Evolutionary conservation across 1,284 basidiomycete species (phyloP).

Genomic region (Marasmius fiardii): DNA sequence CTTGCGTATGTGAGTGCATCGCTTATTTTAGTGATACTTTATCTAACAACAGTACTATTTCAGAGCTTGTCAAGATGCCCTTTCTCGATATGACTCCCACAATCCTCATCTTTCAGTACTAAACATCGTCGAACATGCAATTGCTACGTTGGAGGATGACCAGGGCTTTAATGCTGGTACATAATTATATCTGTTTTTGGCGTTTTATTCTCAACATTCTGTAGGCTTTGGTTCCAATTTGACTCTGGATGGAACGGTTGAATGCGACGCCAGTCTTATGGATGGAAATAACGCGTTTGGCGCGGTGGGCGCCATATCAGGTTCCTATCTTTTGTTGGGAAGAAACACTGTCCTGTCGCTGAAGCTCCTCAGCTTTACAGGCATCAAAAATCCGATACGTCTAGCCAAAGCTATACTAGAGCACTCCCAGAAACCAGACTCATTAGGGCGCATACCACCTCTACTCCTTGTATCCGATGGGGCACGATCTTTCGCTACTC

Average conservation of each 20-base stretch:
- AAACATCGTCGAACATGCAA: constrained; percentile 47
- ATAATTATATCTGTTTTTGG: constrained; percentile 4
- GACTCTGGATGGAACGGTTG: constrained; percentile 62
- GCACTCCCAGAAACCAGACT: constrained; percentile 43
- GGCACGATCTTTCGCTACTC: constrained; percentile 45
- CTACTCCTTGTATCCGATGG: constrained; percentile 56
- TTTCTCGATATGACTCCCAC: constrained; percentile 18
- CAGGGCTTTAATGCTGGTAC: constrained; percentile 66
- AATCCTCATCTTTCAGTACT: constrained; percentile 24
- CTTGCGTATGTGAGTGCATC: constrained; percentile 44
- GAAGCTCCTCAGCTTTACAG: constrained; percentile 27
- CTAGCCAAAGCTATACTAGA: constrained; percentile 55
- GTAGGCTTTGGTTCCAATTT: constrained; percentile 74
- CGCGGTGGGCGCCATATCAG: constrained; percentile 65
- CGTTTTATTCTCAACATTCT: background rate
- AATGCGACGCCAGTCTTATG: constrained; percentile 79
- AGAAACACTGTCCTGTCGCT: no score
- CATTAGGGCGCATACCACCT: constrained; percentile 64
- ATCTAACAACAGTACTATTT: background rate
- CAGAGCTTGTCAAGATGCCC: constrained; percentile 45
- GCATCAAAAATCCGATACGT: constrained; percentile 64
- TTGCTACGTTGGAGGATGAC: constrained; percentile 58
- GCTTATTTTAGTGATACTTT: constrained; percentile 1
- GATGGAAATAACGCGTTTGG: constrained; percentile 57
- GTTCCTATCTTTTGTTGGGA: constrained; percentile 28